Evolutionary conservation across 208 protist genomes (phyloP).

Genomic region (Endotrypanum monterogeii): DNA sequence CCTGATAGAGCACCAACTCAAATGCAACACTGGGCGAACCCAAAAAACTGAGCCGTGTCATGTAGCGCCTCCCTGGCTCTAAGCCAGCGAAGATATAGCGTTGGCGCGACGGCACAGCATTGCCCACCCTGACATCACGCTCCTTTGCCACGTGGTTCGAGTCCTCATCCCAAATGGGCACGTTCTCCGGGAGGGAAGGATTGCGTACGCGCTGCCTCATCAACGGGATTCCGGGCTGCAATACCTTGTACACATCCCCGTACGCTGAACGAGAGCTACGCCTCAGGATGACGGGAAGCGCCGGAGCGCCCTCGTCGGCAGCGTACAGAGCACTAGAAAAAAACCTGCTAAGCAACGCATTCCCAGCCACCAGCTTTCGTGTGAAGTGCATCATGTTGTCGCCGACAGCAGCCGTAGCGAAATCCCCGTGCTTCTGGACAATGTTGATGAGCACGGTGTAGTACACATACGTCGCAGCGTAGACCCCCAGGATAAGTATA

Average conservation of each 20-base stretch:
- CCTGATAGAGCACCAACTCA: constrained; percentile 38
- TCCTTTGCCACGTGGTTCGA: background rate
- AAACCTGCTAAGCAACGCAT: background rate
- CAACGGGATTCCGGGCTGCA: constrained; percentile 1
- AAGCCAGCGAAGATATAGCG: constrained; percentile 40
- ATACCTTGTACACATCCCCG: constrained; percentile 7
- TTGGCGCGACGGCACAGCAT: constrained; percentile 16
- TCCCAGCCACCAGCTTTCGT: background rate
- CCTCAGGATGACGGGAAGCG: background rate
- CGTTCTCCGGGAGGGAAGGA: constrained; percentile 16
- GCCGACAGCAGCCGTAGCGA: background rate
- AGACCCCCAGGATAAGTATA: constrained; percentile 7
- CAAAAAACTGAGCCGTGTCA: constrained; percentile 42
- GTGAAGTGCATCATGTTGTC: background rate
- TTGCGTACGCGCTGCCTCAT: constrained; percentile 27
- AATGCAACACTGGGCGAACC: constrained; percentile 48
- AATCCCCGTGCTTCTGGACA: background rate
- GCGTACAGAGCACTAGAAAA: background rate
- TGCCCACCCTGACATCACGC: background rate
- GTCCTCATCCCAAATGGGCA: constrained; percentile 19
- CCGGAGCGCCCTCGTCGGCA: background rate
- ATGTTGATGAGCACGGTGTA: constrained; percentile 31
- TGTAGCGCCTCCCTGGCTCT: constrained; percentile 25
- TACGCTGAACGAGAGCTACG: background rate
- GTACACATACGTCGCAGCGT: constrained; percentile 17